Evolutionary conservation across 441 rosid genomes (phyloP).

Genomic region (California macrophylla): DNA sequence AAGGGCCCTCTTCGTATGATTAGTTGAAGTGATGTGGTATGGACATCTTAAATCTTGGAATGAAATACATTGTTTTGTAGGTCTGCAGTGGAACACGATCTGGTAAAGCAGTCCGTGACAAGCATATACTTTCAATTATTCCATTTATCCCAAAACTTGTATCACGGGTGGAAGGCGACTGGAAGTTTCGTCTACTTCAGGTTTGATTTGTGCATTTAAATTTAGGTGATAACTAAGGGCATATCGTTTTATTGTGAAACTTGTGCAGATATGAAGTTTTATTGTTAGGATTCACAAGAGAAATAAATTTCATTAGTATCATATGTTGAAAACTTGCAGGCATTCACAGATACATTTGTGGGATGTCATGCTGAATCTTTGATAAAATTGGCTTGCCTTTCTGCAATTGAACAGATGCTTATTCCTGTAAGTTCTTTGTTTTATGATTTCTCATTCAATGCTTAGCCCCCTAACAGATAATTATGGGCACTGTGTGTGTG

Average conservation of each 20-base stretch:
- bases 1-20: neutral
- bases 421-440: slow-evolving; percentile 51
- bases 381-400: slow-evolving; percentile 55
- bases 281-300: neutral
- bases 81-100: slow-evolving; percentile 28
- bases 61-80: slow-evolving; percentile 29
- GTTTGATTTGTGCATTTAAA: slow-evolving; percentile 30
- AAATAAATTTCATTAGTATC: slow-evolving; percentile 9
- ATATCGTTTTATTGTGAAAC: no score
- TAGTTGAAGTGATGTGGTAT: neutral
- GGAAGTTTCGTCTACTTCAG: slow-evolving; percentile 69
- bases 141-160: slow-evolving; percentile 64
- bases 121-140: slow-evolving; percentile 40
- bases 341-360: slow-evolving; percentile 64
- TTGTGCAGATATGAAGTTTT: slow-evolving; percentile 10
- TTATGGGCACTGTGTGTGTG: neutral
- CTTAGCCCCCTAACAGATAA: neutral
- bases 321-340: slow-evolving; percentile 37
- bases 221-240: slow-evolving; percentile 6
- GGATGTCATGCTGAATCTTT: slow-evolving; percentile 56
- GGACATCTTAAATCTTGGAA: slow-evolving; percentile 10
- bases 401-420: slow-evolving; percentile 50
- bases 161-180: slow-evolving; percentile 29
- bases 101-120: slow-evolving; percentile 36
- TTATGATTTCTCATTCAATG: slow-evolving; percentile 6